Evolutionary conservation across 2,329 filamentous ascomycete genomes (phyloP), one percentile per base, ranked within the genome.

Genomic region (Eurotiales sp.): DNA sequence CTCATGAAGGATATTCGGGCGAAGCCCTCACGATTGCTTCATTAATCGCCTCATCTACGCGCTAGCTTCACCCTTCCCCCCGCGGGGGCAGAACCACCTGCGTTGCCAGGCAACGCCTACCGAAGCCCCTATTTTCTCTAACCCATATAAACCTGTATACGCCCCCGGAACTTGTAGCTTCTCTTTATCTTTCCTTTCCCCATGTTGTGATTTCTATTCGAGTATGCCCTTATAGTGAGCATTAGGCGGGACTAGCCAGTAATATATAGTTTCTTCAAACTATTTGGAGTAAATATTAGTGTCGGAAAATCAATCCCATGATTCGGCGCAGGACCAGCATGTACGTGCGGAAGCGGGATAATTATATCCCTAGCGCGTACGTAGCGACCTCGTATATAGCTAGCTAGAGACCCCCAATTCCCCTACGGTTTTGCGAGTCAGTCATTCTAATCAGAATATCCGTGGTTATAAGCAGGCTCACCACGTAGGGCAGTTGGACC

Each of bases 381-480:
- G 6, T 3, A 12, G 19, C n/a, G n/a, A 39, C 36, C 36, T 39
- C 36, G 5, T 39, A 39, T 39, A 6, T 39, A 39, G 36, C 36
- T 4, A 39, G 36, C 12, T 39, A 17, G 5, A 8, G 14, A 39
- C 36, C 36, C 15, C 36, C 10, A 39, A n/a, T n/a, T n/a, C 36
- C 36, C 36, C 36, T 39, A 39, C 36, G 36, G 36, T 39, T 39
- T 39, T 39, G 36, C 14, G 36, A 15, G 34, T 7, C 34, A 6
- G 4, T 6, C 4, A 12, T 15, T 39, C 10, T 39, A 39, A 39
- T 12, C 6, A 7, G 19, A 4, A 39, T 39, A 6, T 39, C 19
- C n/a, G 36, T 39, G 36, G 14, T 39, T 39, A 39, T 39, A 39
- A 39, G 36, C 36, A 17, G 36, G 36, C 36, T 39, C 36, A 39